phyloP scores from a whole-genome alignment of 208 protist genomes.

The Leishmania braziliensis region DNA sequence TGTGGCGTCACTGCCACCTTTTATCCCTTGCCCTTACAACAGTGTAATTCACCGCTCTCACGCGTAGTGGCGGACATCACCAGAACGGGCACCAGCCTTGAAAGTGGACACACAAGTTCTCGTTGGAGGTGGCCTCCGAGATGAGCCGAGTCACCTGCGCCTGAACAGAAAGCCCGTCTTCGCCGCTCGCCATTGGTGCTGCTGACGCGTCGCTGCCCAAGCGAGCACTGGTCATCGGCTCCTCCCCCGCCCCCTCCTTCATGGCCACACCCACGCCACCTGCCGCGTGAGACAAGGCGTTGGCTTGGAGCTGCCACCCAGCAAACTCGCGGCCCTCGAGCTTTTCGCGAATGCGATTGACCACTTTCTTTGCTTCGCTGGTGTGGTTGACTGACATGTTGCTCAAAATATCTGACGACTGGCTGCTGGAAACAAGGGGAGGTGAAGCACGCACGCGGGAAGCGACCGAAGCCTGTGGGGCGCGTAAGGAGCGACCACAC shows the following conservation, averaged over 20 bases:
- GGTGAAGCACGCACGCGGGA: conserved; percentile 1
- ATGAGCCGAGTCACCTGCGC: conserved; percentile 95
- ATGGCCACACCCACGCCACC: conserved; percentile 13
- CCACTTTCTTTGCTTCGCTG: conserved; percentile 95
- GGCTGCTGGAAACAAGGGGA: conserved; percentile 8
- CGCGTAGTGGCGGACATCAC: conserved; percentile 49
- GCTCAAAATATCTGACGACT: conserved; percentile 21
- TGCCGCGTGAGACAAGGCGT: conserved; percentile 6
- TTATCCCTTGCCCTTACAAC: background rate
- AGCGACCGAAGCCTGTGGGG: conserved; percentile 15
- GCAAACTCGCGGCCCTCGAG: conserved; percentile 97
- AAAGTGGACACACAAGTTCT: conserved; percentile 99
- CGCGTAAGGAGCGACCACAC: conserved; percentile 22
- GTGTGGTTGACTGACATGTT: conserved; percentile 66
- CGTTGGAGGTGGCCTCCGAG: conserved; percentile 96
- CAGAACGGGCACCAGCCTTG: conserved; percentile 99
- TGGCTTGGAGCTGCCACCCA: conserved; percentile 23
- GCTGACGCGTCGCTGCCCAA: conserved; percentile 2
- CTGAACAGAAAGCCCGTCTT: conserved; percentile 78
- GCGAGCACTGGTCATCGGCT: background rate
- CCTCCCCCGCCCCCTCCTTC: conserved; percentile 8
- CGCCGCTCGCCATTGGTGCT: conserved; percentile 8
- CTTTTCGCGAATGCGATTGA: conserved; percentile 97
- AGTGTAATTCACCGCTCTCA: background rate
- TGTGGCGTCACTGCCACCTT: background rate